Conservation (phyloP, 805 yeast species). For the Ogataea ramenticola region DNA sequence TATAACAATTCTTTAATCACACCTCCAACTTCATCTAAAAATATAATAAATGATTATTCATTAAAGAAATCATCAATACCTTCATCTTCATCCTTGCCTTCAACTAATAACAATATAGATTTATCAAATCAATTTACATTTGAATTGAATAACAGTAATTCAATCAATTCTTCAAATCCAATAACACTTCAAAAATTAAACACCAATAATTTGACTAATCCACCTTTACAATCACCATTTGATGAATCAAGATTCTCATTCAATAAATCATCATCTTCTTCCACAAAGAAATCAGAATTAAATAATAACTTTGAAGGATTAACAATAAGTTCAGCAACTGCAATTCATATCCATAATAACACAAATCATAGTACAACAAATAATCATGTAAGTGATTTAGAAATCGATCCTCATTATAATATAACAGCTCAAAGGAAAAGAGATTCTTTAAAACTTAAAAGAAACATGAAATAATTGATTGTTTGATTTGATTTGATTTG, state of each 20-base stretch:
- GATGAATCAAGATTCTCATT: constrained; percentile 1
- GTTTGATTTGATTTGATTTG: too few species aligned
- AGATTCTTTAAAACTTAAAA: constrained; percentile 42
- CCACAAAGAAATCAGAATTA: too few species aligned
- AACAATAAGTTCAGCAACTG: neutral
- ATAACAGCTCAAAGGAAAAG: constrained; percentile 46
- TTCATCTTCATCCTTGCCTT: neutral
- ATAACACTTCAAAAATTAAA: neutral
- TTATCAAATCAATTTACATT: constrained; percentile 2
- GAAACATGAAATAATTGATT: constrained; percentile 27
- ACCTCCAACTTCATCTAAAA: constrained; percentile 5
- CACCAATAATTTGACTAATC: too few species aligned
- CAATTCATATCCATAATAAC: neutral
- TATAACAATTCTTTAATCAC: constrained; percentile 3
- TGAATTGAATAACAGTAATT: constrained; percentile 1
- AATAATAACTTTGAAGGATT: neutral
- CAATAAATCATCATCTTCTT: neutral
- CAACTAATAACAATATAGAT: neutral
- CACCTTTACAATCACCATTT: constrained; percentile 1
- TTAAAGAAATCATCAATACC: too few species aligned
- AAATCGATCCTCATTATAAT: constrained; percentile 29
- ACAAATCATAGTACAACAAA: neutral
- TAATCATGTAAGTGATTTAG: constrained; percentile 10
- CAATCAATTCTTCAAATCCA: neutral
- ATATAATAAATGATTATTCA: neutral